Evolutionary conservation across 176 grass and related monocot species (phyloP).

Genomic region (barley (Hordeum vulgare)): MorexV3_pseudomolecules_assembly NC_058520.1:561400366-561400865

Average conservation of each 20-base stretch:
- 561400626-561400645: not conserved
- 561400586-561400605: not conserved
- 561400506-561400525: no score
- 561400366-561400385: no score
- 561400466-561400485: no score
- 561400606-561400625: not conserved
- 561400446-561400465: no score
- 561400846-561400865: not conserved
- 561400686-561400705: not conserved
- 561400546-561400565: no score
- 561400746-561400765: not conserved
- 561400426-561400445: not conserved
- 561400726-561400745: not conserved
- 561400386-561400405: no score
- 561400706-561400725: not conserved
- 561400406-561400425: no score
- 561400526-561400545: no score
- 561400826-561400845: not conserved
- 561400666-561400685: not conserved
- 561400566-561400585: no score
- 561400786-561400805: conserved; percentile 16
- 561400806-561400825: not conserved
- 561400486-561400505: no score
- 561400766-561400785: not conserved
- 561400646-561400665: not conserved